Percentiles rank a stretch among this genome's conserved stretches.
phyloP scores from a whole-genome alignment of 441 rosid genomes.

The Erodium texanum region DNA sequence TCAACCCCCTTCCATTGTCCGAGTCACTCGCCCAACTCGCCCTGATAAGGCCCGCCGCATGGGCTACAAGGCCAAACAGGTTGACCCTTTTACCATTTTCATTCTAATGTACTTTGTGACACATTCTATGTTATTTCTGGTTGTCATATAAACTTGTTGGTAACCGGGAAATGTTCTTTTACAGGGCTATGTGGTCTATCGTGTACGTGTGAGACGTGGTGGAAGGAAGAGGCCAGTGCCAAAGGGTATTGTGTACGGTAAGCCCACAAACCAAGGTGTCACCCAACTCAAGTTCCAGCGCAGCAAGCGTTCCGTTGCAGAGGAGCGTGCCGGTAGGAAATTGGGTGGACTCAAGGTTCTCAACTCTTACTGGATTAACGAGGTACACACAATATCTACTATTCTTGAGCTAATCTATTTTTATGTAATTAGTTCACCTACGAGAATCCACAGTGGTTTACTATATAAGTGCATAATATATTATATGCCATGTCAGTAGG shows the following conservation, averaged over 20 bases:
- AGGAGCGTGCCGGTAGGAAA: conserved; percentile 96
- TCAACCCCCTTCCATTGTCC: conserved; percentile 59
- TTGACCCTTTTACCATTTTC: no score
- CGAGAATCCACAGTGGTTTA: no score
- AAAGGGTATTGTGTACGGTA: neutral
- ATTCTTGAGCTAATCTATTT: no score
- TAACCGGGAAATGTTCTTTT: no score
- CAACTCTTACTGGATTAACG: conserved; percentile 94
- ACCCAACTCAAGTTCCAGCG: conserved; percentile 97
- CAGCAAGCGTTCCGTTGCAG: conserved; percentile 94
- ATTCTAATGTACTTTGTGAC: no score
- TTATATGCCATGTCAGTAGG: no score
- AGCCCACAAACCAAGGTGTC: conserved; percentile 96
- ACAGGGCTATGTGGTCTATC: conserved; percentile 76
- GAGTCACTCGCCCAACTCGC: conserved; percentile 54
- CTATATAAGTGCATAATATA: no score
- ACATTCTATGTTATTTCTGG: no score
- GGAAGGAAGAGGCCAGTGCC: neutral
- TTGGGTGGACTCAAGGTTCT: conserved; percentile 87
- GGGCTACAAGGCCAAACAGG: conserved; percentile 77
- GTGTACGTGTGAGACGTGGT: neutral
- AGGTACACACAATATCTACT: no score
- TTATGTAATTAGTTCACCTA: no score
- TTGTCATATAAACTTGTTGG: no score
- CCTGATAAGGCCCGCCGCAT: conserved; percentile 61